Percentiles rank a stretch among this genome's conserved stretches.
phyloP scores from a whole-genome alignment of 75 land plant species.

The Selaginella tamariscina region DNA sequence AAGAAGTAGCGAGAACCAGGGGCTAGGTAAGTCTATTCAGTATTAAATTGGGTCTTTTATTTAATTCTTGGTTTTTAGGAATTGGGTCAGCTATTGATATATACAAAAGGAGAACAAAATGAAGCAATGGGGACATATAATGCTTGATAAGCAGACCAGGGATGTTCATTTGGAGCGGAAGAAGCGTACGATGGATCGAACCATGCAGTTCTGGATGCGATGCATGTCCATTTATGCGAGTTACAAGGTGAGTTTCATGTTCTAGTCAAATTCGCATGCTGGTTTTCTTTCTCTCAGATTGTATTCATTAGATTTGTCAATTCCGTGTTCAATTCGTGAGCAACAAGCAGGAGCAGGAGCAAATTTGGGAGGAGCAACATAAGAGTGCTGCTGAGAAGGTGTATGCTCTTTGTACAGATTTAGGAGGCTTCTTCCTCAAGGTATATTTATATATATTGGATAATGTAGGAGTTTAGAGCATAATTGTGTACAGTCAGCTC shows the following conservation, averaged over 20 bases:
- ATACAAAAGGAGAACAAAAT: not conserved
- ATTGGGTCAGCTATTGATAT: not conserved
- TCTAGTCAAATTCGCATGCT: no score
- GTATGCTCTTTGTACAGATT: slow-evolving; percentile 71
- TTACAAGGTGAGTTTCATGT: slow-evolving; percentile 19
- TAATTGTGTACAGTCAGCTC: slow-evolving; percentile 56
- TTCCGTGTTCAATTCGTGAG: slow-evolving; percentile 47
- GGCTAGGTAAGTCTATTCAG: no score
- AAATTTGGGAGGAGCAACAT: slow-evolving; percentile 83
- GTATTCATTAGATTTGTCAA: slow-evolving; percentile 71
- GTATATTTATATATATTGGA: slow-evolving; percentile 27
- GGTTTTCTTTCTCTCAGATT: no score
- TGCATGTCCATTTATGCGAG: slow-evolving; percentile 21
- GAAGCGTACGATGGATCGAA: slow-evolving; percentile 20
- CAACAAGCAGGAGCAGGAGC: slow-evolving; percentile 46
- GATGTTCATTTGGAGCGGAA: slow-evolving; percentile 15
- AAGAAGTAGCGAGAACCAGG: no score
- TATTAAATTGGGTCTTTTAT: no score
- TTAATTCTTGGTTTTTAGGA: not conserved
- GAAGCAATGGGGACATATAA: slow-evolving; percentile 16
- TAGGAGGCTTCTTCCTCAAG: slow-evolving; percentile 96
- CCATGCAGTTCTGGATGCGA: slow-evolving; percentile 28
- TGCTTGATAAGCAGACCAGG: slow-evolving; percentile 15
- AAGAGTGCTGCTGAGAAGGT: slow-evolving; percentile 78
- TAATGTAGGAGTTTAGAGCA: no score